Conservation (phyloP, 176 grass and related monocot species). For the Musa schizocarpa region DNA sequence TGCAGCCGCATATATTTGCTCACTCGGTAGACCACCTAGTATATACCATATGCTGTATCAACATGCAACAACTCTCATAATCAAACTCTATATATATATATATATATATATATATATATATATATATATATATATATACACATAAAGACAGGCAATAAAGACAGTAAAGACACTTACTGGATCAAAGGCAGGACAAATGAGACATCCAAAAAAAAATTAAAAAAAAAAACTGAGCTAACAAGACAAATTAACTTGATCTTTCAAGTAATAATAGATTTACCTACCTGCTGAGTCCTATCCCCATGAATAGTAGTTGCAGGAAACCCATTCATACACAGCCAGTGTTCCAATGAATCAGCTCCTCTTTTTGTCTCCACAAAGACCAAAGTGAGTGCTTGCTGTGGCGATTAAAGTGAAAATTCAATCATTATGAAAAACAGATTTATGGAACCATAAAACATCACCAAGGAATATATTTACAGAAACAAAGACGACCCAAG, state of each 20-base stretch:
- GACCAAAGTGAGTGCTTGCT: slow-evolving; percentile 79
- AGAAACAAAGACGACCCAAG: background rate
- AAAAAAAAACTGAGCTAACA: background rate
- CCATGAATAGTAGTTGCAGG: slow-evolving; percentile 97
- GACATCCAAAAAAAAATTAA: background rate
- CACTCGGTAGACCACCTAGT: no score
- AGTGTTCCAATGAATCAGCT: slow-evolving; percentile 87
- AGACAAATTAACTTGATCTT: background rate
- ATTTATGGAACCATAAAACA: no score
- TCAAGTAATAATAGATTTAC: background rate
- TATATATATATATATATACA: no score
- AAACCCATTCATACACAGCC: slow-evolving; percentile 79
- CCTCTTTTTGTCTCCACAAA: slow-evolving; percentile 97
- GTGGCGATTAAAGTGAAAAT: slow-evolving; percentile 21
- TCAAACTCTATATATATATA: no score
- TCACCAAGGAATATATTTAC: no score
- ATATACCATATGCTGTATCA: no score
- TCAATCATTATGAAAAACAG: background rate
- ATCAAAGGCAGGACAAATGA: background rate
- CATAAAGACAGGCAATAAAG: no score
- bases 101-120: no score
- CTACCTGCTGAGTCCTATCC: slow-evolving; percentile 77
- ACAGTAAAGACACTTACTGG: background rate
- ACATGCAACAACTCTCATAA: no score
- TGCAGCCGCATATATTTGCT: no score